Evolutionary conservation across 164 flowering plant species (phyloP), one percentile per base, ranked within the genome.

Genomic region (Protea cynaroides): DNA sequence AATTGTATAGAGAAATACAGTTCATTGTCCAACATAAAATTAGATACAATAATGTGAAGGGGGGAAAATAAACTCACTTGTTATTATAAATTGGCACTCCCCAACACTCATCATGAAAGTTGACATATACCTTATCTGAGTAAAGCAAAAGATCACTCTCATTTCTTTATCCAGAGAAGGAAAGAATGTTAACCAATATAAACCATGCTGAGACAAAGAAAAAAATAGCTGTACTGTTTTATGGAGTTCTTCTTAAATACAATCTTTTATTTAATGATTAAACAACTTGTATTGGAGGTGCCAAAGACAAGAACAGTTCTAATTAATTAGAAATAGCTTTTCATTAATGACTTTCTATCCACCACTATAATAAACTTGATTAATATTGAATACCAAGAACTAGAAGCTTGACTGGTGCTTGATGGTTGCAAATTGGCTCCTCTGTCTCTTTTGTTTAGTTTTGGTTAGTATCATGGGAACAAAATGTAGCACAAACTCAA

Each of bases 11-110:
- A 54, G 12, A 40, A n/a, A 11, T 25, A 11, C n/a, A 15, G 19
- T 14, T 17, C 52, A 23, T 10, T 58, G 21, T 40, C 15, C 9
- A 12, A 18, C 18, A 34, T 29, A n/a, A 34, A 57, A 59, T 60
- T 14, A 60, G 3, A 60, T 11, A 60, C 22, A 19, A 19, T 4
- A 15, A 25, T 40, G 2, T 29, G 34, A 15, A n/a, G 47, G 18
- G 21, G 21, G 15, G 22, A 25, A 3, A 7, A 38, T 8, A 3
- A 47, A 63, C 87, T 69, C 75, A 87, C 98, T 82, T 82, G 78
- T 93, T 94, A 51, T 88, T 86, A 63, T 87, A 90, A 29, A 80
- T 85, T 10, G 97, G 96, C 62, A 93, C 93, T 57, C 98, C 98
- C 97, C 97, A 93, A 53, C 71, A 70, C 69, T 87, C 86, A 21